Base-by-base conservation (phyloP, 169 alveolate genomes). In the Sarcocystis neurona region DNA sequence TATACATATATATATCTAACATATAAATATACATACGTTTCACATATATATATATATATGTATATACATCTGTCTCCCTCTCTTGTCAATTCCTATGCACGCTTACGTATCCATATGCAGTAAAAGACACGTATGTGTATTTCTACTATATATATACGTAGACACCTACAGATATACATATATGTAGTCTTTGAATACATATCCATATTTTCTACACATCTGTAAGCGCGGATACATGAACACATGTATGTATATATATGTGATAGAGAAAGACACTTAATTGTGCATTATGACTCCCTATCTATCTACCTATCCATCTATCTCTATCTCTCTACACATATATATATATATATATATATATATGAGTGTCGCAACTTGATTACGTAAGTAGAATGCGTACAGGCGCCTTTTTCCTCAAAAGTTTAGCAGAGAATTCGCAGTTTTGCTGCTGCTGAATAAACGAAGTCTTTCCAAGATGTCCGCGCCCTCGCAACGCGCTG, bases 371-470 rank as follows among this genome's bases (percentile, higher is more conserved):
- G 27, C 50, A 20, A 6, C 39, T 15, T 53, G 23, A 15, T 15
- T 53, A 12, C 23, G 66, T 53, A 53, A 15, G 30, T 53, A 53
- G 30, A 53, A 23, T 23, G 66, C 23, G 30, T 12, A 53, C 66
- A 53, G 66, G 66, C 41, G 48, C 43, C 77, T 85, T 89, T 70
- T 89, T 89, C 89, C 88, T 84, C 41, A 92, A 90, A 82, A 41
- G 18, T 70, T 92, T 92, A 34, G 90, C 88, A 12, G 93, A 89
- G 84, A 92, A 92, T 32, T 63, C 58, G 37, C 92, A 79, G 84
- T 84, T 89, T 70, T 89, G 93, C 39, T 92, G 94, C 63, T 89
- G 93, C 47, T 85, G 94, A 41, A 92, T 89, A 74, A 90, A 53
- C n/a, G 94, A 92, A 50, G 92, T 89, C 43, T 82, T 79, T 1